Evolutionary conservation across 1,284 basidiomycete genomes (phyloP), one percentile per base, ranked within the genome.

Genomic region (Cryptococcus jaspeensis): DNA sequence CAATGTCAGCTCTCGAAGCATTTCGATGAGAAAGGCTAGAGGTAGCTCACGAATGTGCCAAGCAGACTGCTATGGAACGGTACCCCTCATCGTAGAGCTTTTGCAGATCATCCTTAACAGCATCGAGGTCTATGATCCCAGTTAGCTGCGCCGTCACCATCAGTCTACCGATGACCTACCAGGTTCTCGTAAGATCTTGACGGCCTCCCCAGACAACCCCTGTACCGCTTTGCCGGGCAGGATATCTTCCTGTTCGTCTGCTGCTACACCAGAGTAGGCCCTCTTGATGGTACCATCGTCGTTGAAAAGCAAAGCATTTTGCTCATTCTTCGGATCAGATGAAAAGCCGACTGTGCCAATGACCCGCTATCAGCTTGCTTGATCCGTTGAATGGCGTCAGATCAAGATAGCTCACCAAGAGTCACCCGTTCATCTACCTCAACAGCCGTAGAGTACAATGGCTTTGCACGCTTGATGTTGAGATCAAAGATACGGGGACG

Each of bases 141-240:
- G 20, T 44, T 36, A 36, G 44, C n/a, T 15, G 11, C 22, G 9
- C 5, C 20, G 8, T 46, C 18, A 28, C 18, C 15, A 7, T 6
- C 7, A 45, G 15, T 1, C 11, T 18, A 22, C 35, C 18, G 35
- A 15, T 2, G n/a, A 46, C 77, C 52, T 61, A 85, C 88, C 85
- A 60, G 90, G 90, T 63, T 81, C 81, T 73, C 87, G 86, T 60
- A 97, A 77, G 48, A 98, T 87, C 46, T 88, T 82, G 1, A 99
- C 92, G 0, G 92, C 91, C 73, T 99, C 94, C 9, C 94, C 95
- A 16, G 88, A 91, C 25, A 95, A 73, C 0, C 95, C 94, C 62
- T 79, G 80, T 1, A 94, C 88, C 53, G 96, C 83, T 50, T 69
- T 67, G 1, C 55, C 62, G 32, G 63, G 46, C 35, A 61, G 11